Percentiles rank a stretch among this genome's conserved stretches.
phyloP scores from a whole-genome alignment of 1,139 yeast species.

The Wickerhamomyces sp. region DNA sequence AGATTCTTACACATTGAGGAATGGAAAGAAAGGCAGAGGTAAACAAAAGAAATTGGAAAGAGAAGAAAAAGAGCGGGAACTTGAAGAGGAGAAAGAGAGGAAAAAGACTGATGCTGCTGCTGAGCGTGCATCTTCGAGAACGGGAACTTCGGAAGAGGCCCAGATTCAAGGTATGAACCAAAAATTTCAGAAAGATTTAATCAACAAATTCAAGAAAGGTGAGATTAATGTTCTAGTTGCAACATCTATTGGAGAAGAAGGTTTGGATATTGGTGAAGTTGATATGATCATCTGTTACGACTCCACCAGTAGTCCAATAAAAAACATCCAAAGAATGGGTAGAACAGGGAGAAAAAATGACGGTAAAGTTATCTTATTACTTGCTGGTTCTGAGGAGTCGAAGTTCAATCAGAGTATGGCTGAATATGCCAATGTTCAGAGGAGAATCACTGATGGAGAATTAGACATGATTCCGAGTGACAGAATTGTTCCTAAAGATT shows the following conservation, averaged over 20 bases:
- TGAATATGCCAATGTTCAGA: constrained; percentile 77
- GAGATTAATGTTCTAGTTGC: constrained; percentile 79
- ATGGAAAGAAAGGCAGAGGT: constrained; percentile 35
- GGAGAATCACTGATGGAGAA: constrained; percentile 35
- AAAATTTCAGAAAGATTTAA: constrained; percentile 65
- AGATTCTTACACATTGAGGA: constrained; percentile 36
- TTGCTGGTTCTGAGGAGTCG: constrained; percentile 70
- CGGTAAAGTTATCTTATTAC: constrained; percentile 74
- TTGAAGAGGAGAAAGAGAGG: constrained; percentile 23
- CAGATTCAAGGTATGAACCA: constrained; percentile 57
- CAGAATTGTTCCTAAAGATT: constrained; percentile 58
- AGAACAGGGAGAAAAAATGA: constrained; percentile 95
- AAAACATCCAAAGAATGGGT: constrained; percentile 94
- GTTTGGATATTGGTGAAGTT: constrained; percentile 96
- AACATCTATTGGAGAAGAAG: constrained; percentile 98
- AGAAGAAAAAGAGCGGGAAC: constrained; percentile 25
- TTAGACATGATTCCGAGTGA: constrained; percentile 44
- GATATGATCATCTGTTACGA: constrained; percentile 91
- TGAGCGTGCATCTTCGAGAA: constrained; percentile 30
- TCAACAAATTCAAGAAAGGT: constrained; percentile 68
- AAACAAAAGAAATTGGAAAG: constrained; percentile 31
- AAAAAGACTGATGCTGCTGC: constrained; percentile 27
- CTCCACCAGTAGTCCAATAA: constrained; percentile 89
- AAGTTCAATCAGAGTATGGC: constrained; percentile 84
- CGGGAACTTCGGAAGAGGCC: constrained; percentile 38